These are phyloP conservation scores for Vaccinium macrocarpon DNA, from an alignment of 148 eudicot species.

Conservation along the genomic window DNA sequence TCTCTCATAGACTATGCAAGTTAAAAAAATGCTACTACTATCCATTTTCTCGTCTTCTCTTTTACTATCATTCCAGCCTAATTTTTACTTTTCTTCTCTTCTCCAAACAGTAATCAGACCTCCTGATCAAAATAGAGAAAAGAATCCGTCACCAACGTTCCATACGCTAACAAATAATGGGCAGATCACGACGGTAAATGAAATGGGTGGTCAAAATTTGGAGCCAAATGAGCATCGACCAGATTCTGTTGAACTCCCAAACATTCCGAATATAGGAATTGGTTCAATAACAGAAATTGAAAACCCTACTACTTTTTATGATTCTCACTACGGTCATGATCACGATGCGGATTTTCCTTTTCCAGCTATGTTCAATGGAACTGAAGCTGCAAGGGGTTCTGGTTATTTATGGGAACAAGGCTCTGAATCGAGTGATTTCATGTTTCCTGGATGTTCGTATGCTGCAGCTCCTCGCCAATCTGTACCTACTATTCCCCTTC, in stretches of 20 bases:
- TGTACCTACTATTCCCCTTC: too few species aligned
- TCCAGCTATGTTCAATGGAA: neutral
- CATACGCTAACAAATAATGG: neutral
- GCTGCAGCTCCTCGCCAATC: too few species aligned
- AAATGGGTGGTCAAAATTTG: neutral
- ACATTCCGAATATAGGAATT: neutral
- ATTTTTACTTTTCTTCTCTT: neutral
- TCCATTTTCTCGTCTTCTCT: conserved; percentile 48
- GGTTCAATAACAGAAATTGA: neutral
- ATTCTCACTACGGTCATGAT: neutral
- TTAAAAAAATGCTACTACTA: neutral
- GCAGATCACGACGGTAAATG: neutral
- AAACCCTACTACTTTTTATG: neutral
- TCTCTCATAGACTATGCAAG: too few species aligned
- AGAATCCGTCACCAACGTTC: conserved; percentile 18
- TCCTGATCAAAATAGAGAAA: conserved; percentile 36
- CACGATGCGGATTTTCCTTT: neutral
- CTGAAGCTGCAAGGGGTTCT: neutral
- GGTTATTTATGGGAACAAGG: rapidly evolving
- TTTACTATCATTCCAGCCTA: conserved; percentile 34
- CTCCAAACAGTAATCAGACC: conserved; percentile 40
- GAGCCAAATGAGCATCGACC: neutral
- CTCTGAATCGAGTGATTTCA: too few species aligned
- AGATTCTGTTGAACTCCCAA: neutral
- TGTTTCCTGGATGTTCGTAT: neutral